phyloP scores from a whole-genome alignment of 2,329 filamentous ascomycete species.

The Furcasterigmium furcatum region DNA sequence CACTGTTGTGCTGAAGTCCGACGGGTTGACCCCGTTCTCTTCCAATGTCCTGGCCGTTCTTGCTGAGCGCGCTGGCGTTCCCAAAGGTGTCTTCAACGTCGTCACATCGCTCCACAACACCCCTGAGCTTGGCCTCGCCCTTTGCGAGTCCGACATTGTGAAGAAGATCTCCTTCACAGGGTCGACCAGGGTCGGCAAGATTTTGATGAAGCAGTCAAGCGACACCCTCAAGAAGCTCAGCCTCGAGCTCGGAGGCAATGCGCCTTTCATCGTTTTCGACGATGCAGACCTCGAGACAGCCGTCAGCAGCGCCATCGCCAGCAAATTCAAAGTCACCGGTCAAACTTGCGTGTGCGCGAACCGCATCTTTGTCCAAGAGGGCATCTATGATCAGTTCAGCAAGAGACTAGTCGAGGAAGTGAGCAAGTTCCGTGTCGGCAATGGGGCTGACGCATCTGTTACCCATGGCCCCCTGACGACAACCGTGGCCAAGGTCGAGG shows the following conservation, averaged over 20 bases:
- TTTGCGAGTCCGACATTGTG: constrained; percentile 65
- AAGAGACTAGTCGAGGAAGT: constrained; percentile 41
- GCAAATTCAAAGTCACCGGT: constrained; percentile 54
- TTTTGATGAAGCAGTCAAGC: constrained; percentile 61
- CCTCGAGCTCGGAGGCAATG: constrained; percentile 66
- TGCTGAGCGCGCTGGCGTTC: constrained; percentile 70
- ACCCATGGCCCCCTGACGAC: constrained; percentile 66
- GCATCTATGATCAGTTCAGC: constrained; percentile 53
- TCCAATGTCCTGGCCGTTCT: constrained; percentile 53
- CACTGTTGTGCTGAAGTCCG: constrained; percentile 55
- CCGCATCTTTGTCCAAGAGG: constrained; percentile 53
- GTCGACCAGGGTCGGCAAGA: constrained; percentile 64
- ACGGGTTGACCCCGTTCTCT: constrained; percentile 16
- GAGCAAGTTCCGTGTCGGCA: constrained; percentile 64
- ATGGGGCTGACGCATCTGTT: constrained; percentile 48
- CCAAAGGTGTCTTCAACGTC: constrained; percentile 72
- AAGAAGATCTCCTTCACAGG: constrained; percentile 78
- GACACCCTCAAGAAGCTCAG: constrained; percentile 64
- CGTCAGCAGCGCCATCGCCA: constrained; percentile 46
- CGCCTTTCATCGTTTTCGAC: constrained; percentile 60
- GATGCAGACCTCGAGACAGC: constrained; percentile 64
- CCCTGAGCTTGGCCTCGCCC: constrained; percentile 48
- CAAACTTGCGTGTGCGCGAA: constrained; percentile 60
- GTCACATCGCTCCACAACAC: constrained; percentile 65
- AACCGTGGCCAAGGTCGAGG: constrained; percentile 58